Evolutionary conservation across 2,329 filamentous ascomycete genomes (phyloP).

Genomic region (Cordyceps fumosorosea): DNA sequence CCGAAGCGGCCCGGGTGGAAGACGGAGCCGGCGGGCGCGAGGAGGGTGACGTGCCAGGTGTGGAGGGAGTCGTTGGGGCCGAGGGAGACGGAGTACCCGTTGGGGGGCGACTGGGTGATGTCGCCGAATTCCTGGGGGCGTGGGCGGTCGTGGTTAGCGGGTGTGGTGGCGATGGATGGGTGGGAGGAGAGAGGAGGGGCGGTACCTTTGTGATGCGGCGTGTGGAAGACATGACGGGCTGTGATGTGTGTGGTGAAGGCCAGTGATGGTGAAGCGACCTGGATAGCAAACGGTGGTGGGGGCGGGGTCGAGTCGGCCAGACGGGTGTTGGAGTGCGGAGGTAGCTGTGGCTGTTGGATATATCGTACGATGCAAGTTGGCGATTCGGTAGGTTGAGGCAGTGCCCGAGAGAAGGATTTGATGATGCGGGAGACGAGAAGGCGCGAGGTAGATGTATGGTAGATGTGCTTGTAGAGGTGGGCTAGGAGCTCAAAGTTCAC

Average conservation of each 20-base stretch:
- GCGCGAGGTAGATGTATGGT: too few relatives aligned
- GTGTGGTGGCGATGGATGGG: too few relatives aligned
- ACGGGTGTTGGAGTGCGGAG: too few relatives aligned
- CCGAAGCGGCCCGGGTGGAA: slow-evolving; percentile 66
- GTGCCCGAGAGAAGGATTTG: too few relatives aligned
- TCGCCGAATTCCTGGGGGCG: slow-evolving; percentile 45
- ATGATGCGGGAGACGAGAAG: too few relatives aligned
- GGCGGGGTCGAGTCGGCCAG: background rate
- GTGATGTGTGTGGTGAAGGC: background rate
- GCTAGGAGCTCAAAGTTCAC: too few relatives aligned
- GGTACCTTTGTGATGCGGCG: slow-evolving; percentile 40
- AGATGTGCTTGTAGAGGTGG: too few relatives aligned
- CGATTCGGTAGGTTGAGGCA: too few relatives aligned
- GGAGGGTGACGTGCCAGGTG: slow-evolving; percentile 45
- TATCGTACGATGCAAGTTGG: too few relatives aligned
- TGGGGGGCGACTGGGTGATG: slow-evolving; percentile 40
- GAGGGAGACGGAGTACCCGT: slow-evolving; percentile 41
- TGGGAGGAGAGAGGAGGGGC: background rate
- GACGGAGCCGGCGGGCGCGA: slow-evolving; percentile 36
- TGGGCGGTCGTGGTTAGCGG: too few relatives aligned
- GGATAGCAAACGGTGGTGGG: background rate
- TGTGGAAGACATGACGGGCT: slow-evolving; percentile 29
- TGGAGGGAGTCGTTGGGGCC: slow-evolving; percentile 42
- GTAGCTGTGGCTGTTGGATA: too few relatives aligned
- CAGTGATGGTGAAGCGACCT: background rate